Conservation (phyloP, 805 yeast species). For the Lipomyces mesembrius region DNA sequence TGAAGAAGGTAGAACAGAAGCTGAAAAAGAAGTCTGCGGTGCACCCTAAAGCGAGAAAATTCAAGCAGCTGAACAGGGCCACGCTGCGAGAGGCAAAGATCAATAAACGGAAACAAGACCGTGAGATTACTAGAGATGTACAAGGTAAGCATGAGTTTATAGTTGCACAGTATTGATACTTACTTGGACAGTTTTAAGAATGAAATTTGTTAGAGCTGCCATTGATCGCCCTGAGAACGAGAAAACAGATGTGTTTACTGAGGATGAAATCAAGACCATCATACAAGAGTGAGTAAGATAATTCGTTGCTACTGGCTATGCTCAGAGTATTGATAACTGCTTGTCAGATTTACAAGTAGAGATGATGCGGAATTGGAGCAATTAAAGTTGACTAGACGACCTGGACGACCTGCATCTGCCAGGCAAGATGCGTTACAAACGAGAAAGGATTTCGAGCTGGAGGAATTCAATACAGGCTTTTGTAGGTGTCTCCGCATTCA, state of each 20-base stretch:
- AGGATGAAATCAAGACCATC: conserved; percentile 64
- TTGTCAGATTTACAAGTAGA: conserved; percentile 55
- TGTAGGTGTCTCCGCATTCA: conserved; percentile 27
- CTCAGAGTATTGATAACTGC: not conserved
- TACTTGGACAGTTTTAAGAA: conserved; percentile 51
- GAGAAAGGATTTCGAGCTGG: conserved; percentile 62
- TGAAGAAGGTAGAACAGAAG: conserved; percentile 66
- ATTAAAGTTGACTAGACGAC: conserved; percentile 66
- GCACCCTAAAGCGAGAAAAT: conserved; percentile 90
- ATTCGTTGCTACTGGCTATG: not conserved
- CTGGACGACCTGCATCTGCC: conserved; percentile 83
- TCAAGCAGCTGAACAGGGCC: conserved; percentile 83
- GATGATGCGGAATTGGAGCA: conserved; percentile 76
- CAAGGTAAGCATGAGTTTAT: conserved; percentile 35
- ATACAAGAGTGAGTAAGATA: conserved; percentile 54
- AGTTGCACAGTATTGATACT: not conserved
- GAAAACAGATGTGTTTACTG: conserved; percentile 51
- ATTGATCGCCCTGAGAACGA: conserved; percentile 48
- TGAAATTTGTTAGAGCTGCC: conserved; percentile 64
- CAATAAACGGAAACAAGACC: conserved; percentile 58
- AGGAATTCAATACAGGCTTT: conserved; percentile 70
- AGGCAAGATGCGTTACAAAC: conserved; percentile 71
- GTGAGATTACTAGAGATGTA: conserved; percentile 55
- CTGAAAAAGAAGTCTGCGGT: conserved; percentile 57
- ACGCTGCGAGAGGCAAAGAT: conserved; percentile 79